These are phyloP conservation scores for Aspergillus diversus DNA, from an alignment of 495 filamentous ascomycete species.

Conservation along the genomic window DNA sequence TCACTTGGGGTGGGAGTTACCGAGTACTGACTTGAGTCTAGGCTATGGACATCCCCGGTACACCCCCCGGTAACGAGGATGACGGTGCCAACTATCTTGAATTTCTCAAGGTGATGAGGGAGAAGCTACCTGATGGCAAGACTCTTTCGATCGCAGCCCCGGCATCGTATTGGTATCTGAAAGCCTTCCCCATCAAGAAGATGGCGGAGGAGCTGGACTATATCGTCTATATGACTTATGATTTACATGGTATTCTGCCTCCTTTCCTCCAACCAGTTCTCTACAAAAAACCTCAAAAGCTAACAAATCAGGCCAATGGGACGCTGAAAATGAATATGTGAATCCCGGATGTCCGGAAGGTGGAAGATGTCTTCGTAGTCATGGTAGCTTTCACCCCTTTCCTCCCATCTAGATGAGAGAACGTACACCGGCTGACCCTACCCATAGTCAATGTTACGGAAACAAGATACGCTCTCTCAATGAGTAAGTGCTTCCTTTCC, in stretches of 20 bases:
- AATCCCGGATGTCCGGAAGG: conserved; percentile 22
- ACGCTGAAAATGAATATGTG: conserved; percentile 29
- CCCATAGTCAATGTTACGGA: conserved; percentile 45
- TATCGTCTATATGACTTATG: conserved; percentile 37
- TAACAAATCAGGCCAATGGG: conserved; percentile 29
- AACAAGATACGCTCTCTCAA: conserved; percentile 41
- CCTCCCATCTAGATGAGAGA: too few relatives aligned
- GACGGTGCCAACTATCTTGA: conserved; percentile 24
- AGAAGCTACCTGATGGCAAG: conserved; percentile 6
- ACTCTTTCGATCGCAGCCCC: conserved; percentile 30
- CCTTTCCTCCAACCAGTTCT: neutral
- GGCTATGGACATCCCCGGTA: conserved; percentile 48
- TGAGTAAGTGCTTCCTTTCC: conserved; percentile 27
- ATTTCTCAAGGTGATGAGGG: conserved; percentile 26
- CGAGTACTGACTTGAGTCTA: too few relatives aligned
- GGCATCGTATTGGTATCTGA: conserved; percentile 37
- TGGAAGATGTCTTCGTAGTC: conserved; percentile 45
- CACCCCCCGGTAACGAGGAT: conserved; percentile 33
- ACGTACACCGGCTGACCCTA: neutral
- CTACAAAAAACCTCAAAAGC: neutral
- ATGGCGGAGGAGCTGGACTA: conserved; percentile 36
- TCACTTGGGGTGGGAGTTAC: too few relatives aligned
- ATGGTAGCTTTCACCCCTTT: conserved; percentile 26
- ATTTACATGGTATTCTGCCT: conserved; percentile 28
- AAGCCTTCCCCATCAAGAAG: conserved; percentile 32